Evolutionary conservation across 306 rosid species (phyloP).

Genomic region (Cyamopsis tetragonoloba): DNA sequence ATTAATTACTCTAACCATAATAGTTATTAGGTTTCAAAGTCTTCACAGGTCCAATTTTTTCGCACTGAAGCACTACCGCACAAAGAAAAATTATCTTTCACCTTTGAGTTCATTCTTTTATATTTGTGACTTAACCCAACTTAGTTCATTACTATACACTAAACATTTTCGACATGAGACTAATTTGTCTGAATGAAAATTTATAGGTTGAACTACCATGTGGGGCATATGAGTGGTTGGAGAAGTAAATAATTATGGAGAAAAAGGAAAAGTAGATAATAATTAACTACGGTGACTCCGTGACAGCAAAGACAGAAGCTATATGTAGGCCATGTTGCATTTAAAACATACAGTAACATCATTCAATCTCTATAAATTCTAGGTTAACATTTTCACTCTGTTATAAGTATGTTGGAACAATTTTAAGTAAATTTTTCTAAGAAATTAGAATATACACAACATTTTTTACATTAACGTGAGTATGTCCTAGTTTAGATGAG

Average conservation of each 20-base stretch:
- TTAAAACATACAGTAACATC: background rate
- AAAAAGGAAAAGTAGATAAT: constrained; percentile 19
- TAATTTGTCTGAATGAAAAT: background rate
- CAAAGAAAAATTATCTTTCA: too few relatives aligned
- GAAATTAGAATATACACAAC: too few relatives aligned
- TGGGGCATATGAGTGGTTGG: background rate
- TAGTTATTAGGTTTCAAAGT: too few relatives aligned
- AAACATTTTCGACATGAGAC: background rate
- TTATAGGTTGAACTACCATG: background rate
- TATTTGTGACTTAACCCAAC: too few relatives aligned
- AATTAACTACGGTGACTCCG: constrained; percentile 14
- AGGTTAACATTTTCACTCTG: background rate
- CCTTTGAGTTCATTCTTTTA: too few relatives aligned
- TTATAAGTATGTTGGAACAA: background rate
- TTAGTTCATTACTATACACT: too few relatives aligned
- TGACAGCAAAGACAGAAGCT: constrained; percentile 16
- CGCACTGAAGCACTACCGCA: too few relatives aligned
- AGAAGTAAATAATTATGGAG: constrained; percentile 17
- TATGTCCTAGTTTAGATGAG: too few relatives aligned
- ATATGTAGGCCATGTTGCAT: constrained; percentile 20
- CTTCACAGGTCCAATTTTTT: too few relatives aligned
- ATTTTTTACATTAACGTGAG: too few relatives aligned
- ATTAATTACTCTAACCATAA: too few relatives aligned
- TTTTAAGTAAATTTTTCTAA: background rate
- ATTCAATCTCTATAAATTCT: background rate